Evolutionary conservation across 2,329 filamentous ascomycete species (phyloP).

Genomic region (Chaetomium sp.): DNA sequence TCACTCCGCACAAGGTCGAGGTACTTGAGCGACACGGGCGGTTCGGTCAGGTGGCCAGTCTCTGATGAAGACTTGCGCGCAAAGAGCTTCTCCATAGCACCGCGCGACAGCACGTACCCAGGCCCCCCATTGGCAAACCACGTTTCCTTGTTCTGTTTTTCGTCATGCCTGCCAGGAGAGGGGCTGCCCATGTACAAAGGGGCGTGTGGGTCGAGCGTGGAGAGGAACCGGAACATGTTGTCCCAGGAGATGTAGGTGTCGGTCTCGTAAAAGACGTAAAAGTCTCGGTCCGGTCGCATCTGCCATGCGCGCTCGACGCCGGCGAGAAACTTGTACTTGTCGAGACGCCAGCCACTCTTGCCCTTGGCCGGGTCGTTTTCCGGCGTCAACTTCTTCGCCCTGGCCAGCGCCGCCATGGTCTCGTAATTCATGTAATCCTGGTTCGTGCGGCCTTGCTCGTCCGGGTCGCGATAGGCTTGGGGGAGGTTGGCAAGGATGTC

Average conservation of each 20-base stretch:
- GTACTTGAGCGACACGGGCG: constrained; percentile 35
- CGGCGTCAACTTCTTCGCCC: constrained; percentile 29
- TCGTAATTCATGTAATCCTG: constrained; percentile 37
- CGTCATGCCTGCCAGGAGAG: constrained; percentile 33
- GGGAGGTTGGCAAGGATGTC: constrained; percentile 43
- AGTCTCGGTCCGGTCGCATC: constrained; percentile 41
- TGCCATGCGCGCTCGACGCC: constrained; percentile 47
- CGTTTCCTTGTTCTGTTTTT: constrained; percentile 28
- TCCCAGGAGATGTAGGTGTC: constrained; percentile 46
- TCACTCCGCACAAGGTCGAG: constrained; percentile 38
- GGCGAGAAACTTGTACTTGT: constrained; percentile 53
- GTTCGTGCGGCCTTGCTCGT: constrained; percentile 21
- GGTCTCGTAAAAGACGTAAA: constrained; percentile 52
- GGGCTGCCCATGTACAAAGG: constrained; percentile 45
- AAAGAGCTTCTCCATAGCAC: constrained; percentile 37
- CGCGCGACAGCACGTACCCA: constrained; percentile 41
- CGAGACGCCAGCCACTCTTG: constrained; percentile 44
- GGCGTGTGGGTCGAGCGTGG: constrained; percentile 39
- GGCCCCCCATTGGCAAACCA: constrained; percentile 46
- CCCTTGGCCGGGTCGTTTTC: constrained; percentile 27
- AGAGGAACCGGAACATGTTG: constrained; percentile 43
- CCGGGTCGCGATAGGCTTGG: constrained; percentile 27
- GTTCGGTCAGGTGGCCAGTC: constrained; percentile 34
- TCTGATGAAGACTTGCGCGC: constrained; percentile 25
- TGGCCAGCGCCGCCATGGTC: constrained; percentile 32